Conservation (phyloP, 352 stramenopile genomes). For the Globisporangium nodosum region DNA sequence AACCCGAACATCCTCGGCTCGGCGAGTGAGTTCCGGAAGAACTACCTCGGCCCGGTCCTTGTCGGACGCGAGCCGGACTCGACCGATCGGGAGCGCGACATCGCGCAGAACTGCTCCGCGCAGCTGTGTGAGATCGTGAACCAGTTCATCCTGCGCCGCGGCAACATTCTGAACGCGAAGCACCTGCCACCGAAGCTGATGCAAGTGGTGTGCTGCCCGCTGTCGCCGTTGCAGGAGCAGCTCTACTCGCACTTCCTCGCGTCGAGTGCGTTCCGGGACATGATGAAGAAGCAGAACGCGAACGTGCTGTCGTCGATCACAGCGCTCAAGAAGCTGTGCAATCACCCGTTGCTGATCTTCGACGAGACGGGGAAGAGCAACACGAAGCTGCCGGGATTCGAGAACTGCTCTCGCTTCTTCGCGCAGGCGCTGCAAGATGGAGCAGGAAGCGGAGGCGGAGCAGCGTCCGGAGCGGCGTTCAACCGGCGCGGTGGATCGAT, state of each 20-base stretch:
- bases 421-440: constrained; percentile 20
- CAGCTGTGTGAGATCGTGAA: constrained; percentile 97
- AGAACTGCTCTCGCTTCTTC: constrained; percentile 70
- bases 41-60: constrained; percentile 89
- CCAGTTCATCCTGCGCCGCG: constrained; percentile 97
- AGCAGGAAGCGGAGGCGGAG: background rate
- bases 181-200: constrained; percentile 98
- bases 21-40: constrained; percentile 90
- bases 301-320: constrained; percentile 86
- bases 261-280: constrained; percentile 94
- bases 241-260: constrained; percentile 96
- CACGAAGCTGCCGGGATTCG: constrained; percentile 78
- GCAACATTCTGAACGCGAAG: constrained; percentile 98
- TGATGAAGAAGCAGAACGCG: constrained; percentile 93
- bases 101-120: constrained; percentile 86
- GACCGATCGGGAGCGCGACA: constrained; percentile 69
- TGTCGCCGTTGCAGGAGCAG: constrained; percentile 94
- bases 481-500: constrained; percentile 29
- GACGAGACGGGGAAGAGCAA: constrained; percentile 78
- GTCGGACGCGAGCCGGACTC: constrained; percentile 87
- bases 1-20: constrained; percentile 82
- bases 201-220: constrained; percentile 97
- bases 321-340: constrained; percentile 97
- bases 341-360: constrained; percentile 95
- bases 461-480: background rate